Evolutionary conservation across 495 filamentous ascomycete genomes (phyloP), one percentile per base, ranked within the genome.

Genomic region (Aspergillus carlsbadensis): DNA sequence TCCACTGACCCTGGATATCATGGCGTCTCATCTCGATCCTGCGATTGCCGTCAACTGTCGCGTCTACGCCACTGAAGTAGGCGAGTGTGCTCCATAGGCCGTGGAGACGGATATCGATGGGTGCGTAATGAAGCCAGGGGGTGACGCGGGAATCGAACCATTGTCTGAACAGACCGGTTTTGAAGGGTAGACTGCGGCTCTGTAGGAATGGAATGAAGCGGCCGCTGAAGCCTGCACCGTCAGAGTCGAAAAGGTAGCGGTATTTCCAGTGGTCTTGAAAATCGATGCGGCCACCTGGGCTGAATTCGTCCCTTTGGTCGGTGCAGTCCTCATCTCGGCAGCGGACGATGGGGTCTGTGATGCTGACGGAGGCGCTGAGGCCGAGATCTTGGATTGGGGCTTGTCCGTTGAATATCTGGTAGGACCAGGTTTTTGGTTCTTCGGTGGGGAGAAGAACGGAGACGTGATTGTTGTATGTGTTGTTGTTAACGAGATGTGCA

Each of bases 61-160:
- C 58, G 10, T 70, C 56, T 18, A 75, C 70, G 14, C 78, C 78
- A 0, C 68, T 64, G 56, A 90, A 90, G 65, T 87, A 89, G 0
- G 85, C 80, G 48, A 89, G 62, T 1, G 84, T 86, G 56, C 81
- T 80, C 65, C 84, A 84, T 40, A 90, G 66, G 0, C 76, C 85
- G 52, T 88, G 85, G 15, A 82, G 80, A 5, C 90, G 78, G 5
- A 87, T 55, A 63, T 92, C 90, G 3, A 91, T 54, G 0, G 90
- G 90, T 0, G 92, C 85, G 49, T 90, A 94, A 67, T 94, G 89
- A 18, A 82, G 70, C 89, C 89, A 94, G 6, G 89, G 80, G 50
- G 77, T 75, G 14, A 94, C 63, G 0, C 90, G 80, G 20, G 83
- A 80, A 49, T 87, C 85, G 65, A 83, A 91, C 90, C 90, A 94